phyloP scores from a whole-genome alignment of 495 filamentous ascomycete genomes.

The Daldinia vernicosa region DNA sequence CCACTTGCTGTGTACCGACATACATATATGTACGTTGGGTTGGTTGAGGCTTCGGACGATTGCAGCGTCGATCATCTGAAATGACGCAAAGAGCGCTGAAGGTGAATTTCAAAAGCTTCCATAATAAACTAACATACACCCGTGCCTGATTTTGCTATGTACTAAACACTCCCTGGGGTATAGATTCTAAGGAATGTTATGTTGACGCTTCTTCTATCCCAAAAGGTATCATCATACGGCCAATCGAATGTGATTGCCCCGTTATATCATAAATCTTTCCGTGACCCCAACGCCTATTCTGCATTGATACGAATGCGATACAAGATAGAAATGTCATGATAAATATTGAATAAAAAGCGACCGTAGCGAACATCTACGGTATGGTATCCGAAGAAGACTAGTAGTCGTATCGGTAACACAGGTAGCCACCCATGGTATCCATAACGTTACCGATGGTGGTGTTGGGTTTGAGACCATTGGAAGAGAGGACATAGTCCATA shows the following conservation, averaged over 20 bases:
- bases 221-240: conserved; percentile 10
- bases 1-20: background rate
- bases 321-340: background rate
- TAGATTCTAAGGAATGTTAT: conserved; percentile 24
- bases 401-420: conserved; percentile 56
- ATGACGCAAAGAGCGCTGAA: background rate
- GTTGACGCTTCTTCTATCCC: conserved; percentile 14
- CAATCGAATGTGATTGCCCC: background rate
- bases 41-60: background rate
- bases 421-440: conserved; percentile 47
- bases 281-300: conserved; percentile 9
- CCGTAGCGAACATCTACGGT: background rate
- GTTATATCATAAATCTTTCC: background rate
- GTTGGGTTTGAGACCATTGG: conserved; percentile 45
- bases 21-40: background rate
- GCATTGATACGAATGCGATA: conserved; percentile 9
- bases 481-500: conserved; percentile 44
- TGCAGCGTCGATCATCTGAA: conserved; percentile 2
- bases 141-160: conserved; percentile 10
- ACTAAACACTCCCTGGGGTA: conserved; percentile 21
- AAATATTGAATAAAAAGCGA: background rate
- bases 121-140: conserved; percentile 2
- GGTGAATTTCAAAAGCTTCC: background rate
- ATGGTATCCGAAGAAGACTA: conserved; percentile 23
- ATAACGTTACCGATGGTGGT: conserved; percentile 50